Base-by-base conservation (phyloP, 2,329 filamentous ascomycete genomes). In the Colletotrichum sansevieriae region DNA sequence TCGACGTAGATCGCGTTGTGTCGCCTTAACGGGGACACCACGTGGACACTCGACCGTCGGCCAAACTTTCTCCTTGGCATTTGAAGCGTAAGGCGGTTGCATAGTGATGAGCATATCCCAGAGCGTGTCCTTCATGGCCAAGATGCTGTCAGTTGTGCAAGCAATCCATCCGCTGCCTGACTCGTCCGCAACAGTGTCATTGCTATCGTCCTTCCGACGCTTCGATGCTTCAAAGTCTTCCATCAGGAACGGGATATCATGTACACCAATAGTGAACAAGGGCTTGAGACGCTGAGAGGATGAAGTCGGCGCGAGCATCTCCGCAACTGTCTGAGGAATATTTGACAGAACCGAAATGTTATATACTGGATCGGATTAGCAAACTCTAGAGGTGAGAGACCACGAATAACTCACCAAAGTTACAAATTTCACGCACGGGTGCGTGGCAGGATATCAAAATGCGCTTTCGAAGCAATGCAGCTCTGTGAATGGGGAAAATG, bases 111-210 rank as follows among this genome's bases (percentile, higher is more conserved):
- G 87, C 74, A 98, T 86, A 77, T 99, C 96, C 84, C 94, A 98
- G 2, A 99, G 87, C 2, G 92, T 88, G 58, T 90, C 88, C 81
- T 98, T 98, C 79, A 93, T 92, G 54, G 89, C 90, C 13, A 99
- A 86, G 67, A 99, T 96, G 75, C 92, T 95, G 80, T 99, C 96
- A 2, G 95, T 98, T 3, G 95, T 98, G 79, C 95, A 98, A 12
- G 95, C 96, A 68, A 97, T 91, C 94, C 95, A 99, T 44, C 94
- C 92, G 13, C 86, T 81, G 37, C 85, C 85, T 25, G 80, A 77
- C 47, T 88, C 84, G 25, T 84, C 85, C 41, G 80, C 78, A 15
- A 79, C 75, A 11, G 78, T 77, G 47, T 77, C 77, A 52, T 79
- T 77, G 65, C 73, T 52, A 49, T 81, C 77, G 47, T 74, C 75